These are phyloP conservation scores for Colletotrichum liriopes DNA, from an alignment of 2,329 filamentous ascomycete species.

Conservation along the genomic window DNA sequence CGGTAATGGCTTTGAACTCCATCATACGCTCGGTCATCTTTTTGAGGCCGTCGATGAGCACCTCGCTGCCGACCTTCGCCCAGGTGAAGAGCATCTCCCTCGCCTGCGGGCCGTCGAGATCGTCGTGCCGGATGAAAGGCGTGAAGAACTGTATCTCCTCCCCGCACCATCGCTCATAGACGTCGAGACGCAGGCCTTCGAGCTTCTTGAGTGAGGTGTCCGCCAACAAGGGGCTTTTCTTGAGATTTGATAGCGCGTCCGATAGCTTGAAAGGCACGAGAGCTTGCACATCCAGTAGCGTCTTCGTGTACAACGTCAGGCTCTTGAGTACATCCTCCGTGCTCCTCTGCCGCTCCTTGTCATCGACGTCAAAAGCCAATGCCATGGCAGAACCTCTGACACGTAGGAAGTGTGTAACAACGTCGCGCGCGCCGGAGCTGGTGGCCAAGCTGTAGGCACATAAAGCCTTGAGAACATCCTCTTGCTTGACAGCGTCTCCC, in stretches of 20 bases:
- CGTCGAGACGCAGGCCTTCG: slow-evolving; percentile 82
- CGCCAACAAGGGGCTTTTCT: slow-evolving; percentile 79
- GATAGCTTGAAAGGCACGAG: slow-evolving; percentile 82
- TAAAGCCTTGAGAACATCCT: slow-evolving; percentile 79
- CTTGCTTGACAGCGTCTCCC: slow-evolving; percentile 64
- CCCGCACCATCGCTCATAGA: slow-evolving; percentile 84
- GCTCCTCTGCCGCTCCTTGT: slow-evolving; percentile 57
- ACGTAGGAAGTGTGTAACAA: slow-evolving; percentile 83
- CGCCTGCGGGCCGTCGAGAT: slow-evolving; percentile 74
- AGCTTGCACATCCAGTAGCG: slow-evolving; percentile 82
- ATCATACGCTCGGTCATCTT: slow-evolving; percentile 71
- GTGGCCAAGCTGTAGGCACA: slow-evolving; percentile 87
- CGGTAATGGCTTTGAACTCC: slow-evolving; percentile 79
- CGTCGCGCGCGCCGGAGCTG: slow-evolving; percentile 84
- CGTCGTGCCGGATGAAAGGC: slow-evolving; percentile 88
- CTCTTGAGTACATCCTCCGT: slow-evolving; percentile 72
- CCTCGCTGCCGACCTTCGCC: slow-evolving; percentile 73
- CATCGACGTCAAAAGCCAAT: slow-evolving; percentile 69
- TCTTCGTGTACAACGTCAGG: slow-evolving; percentile 82
- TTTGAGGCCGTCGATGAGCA: slow-evolving; percentile 74
- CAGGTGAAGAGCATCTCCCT: slow-evolving; percentile 75
- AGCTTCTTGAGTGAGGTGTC: slow-evolving; percentile 77
- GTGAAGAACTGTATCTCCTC: slow-evolving; percentile 89
- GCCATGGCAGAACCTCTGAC: slow-evolving; percentile 80
- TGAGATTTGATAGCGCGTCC: slow-evolving; percentile 78